A percentile compares a stretch with the other conserved stretches of the same genome.
Conservation (phyloP, 768 basidiomycete species). For the Hypholoma sublateritium region DNA sequence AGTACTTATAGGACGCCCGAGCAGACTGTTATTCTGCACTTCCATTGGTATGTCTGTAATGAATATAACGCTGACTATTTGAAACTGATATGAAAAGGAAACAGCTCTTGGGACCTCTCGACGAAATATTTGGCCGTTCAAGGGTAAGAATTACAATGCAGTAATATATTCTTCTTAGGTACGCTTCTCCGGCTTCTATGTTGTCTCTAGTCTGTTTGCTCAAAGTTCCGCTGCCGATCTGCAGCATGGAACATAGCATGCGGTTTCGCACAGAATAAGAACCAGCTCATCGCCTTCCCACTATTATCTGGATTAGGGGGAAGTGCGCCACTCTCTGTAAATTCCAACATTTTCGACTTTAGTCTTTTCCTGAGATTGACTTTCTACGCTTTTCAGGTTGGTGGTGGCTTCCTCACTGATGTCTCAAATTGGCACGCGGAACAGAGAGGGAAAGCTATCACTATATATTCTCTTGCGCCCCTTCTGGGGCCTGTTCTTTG, state of each 20-base stretch:
- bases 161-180: slow-evolving; percentile 73
- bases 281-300: slow-evolving; percentile 64
- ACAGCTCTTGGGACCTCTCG: slow-evolving; percentile 57
- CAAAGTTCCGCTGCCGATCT: neutral
- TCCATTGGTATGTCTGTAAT: slow-evolving; percentile 33
- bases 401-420: slow-evolving; percentile 67
- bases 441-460: slow-evolving; percentile 62
- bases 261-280: slow-evolving; percentile 59
- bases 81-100: neutral
- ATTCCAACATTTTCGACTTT: slow-evolving; percentile 37
- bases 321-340: slow-evolving; percentile 65
- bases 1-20: too few species aligned
- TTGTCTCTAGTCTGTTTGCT: too few species aligned
- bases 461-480: slow-evolving; percentile 65
- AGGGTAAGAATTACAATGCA: slow-evolving; percentile 55
- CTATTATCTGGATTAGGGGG: slow-evolving; percentile 73
- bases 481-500: slow-evolving; percentile 66
- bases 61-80: neutral
- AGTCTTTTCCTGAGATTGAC: slow-evolving; percentile 8
- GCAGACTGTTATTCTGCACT: neutral
- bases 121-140: slow-evolving; percentile 71
- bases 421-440: slow-evolving; percentile 61
- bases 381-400: slow-evolving; percentile 32
- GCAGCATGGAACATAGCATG: slow-evolving; percentile 63
- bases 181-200: neutral